These are phyloP conservation scores for Neophaeococcomyces mojaviensis DNA, from an alignment of 2,329 filamentous ascomycete genomes.

Conservation along the genomic window DNA sequence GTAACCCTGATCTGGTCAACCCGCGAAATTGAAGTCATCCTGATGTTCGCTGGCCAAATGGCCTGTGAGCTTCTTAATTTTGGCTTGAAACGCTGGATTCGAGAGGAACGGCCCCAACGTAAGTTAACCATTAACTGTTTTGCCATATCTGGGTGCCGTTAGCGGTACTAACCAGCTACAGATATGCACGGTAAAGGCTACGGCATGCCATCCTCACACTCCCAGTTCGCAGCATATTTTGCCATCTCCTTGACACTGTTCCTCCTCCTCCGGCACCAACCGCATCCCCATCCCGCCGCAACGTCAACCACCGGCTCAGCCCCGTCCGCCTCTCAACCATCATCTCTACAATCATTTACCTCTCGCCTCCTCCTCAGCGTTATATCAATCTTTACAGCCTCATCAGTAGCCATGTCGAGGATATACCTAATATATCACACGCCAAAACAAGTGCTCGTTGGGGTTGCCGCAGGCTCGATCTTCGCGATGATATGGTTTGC, in stretches of 20 bases:
- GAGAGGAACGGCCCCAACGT: constrained; percentile 79
- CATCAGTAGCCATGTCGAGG: constrained; percentile 68
- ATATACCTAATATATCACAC: constrained; percentile 94
- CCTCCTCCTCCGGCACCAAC: constrained; percentile 65
- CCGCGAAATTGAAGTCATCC: constrained; percentile 76
- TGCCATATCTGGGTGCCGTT: too few relatives aligned
- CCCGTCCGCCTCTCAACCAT: constrained; percentile 22
- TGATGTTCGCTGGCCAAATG: constrained; percentile 90
- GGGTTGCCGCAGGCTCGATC: constrained; percentile 60
- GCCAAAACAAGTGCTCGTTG: constrained; percentile 74
- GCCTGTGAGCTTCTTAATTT: constrained; percentile 89
- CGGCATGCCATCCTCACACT: constrained; percentile 93
- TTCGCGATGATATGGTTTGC: constrained; percentile 75
- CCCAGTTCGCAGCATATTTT: constrained; percentile 92
- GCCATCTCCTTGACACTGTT: constrained; percentile 77
- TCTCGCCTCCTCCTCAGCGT: constrained; percentile 49
- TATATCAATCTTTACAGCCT: constrained; percentile 55
- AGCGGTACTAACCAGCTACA: constrained; percentile 24
- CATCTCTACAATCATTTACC: constrained; percentile 35
- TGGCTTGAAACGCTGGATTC: constrained; percentile 78
- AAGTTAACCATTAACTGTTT: constrained; percentile 32
- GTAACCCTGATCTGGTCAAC: constrained; percentile 83
- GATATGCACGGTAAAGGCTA: constrained; percentile 83
- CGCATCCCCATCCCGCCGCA: constrained; percentile 36
- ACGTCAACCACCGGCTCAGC: constrained; percentile 28